A percentile compares a stretch with the other conserved stretches of the same genome.
These are phyloP conservation scores for Paraphaeosphaeria sporulosa DNA, from an alignment of 2,329 filamentous ascomycete species.

Conservation along the genomic window DNA sequence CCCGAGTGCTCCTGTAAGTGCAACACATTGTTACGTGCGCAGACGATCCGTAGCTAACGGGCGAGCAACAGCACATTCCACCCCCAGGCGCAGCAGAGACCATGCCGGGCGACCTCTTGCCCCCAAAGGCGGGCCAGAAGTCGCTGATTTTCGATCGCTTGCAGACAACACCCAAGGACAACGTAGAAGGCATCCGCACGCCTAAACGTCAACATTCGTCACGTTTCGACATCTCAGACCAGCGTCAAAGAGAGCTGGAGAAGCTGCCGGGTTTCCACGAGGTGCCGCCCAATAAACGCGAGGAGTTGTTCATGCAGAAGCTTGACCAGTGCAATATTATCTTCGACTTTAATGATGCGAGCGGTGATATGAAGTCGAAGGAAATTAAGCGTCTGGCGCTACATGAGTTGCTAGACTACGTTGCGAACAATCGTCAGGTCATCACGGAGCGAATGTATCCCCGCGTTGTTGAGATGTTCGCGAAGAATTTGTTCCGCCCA, in stretches of 20 bases:
- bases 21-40: neutral
- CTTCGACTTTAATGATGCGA: constrained; percentile 99
- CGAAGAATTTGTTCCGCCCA: constrained; percentile 96
- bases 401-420: constrained; percentile 96
- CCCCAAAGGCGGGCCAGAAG: constrained; percentile 90
- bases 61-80: constrained; percentile 74
- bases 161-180: constrained; percentile 93
- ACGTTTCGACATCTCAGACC: constrained; percentile 95
- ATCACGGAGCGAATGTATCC: constrained; percentile 99
- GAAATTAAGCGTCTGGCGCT: constrained; percentile 97
- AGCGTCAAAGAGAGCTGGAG: constrained; percentile 86
- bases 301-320: constrained; percentile 99
- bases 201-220: constrained; percentile 98
- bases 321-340: constrained; percentile 99
- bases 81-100: constrained; percentile 94
- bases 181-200: constrained; percentile 92
- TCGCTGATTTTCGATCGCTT: constrained; percentile 87
- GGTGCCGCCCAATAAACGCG: constrained; percentile 90
- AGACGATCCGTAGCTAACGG: constrained; percentile 15
- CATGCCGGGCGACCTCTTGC: constrained; percentile 96
- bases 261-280: constrained; percentile 98
- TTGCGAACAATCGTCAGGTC: constrained; percentile 97
- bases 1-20: constrained; percentile 76
- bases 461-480: constrained; percentile 98
- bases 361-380: constrained; percentile 99